Base-by-base conservation (phyloP, 2,329 filamentous ascomycete species). In the Pyricularia pennisetigena region DNA sequence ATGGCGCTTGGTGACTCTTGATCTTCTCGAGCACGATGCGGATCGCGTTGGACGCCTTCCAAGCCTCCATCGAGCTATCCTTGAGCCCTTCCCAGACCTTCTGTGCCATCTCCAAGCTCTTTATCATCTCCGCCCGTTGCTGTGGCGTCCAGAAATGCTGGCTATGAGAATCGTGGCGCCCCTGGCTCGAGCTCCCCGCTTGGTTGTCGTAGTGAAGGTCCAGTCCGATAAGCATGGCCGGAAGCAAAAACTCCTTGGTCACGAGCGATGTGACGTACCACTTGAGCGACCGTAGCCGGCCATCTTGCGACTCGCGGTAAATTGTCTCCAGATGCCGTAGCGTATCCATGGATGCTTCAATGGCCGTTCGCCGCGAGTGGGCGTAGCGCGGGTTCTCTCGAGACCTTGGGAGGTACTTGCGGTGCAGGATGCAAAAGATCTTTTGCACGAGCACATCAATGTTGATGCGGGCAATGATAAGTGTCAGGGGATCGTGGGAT, bases 401-500 rank as follows among this genome's bases (percentile, higher is more conserved):
- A 5, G 93, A 91, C 69, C 89, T 86, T n/a, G 86, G 83, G 69
- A 97, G 85, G 76, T 95, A 97, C 71, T 93, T 93, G 66, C 93
- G 86, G 77, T 99, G 95, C 57, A 99, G 85, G 26, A 97, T 86
- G 73, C 93, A 96, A 73, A 97, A 85, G 23, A 93, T 91, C 79
- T 97, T 97, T 71, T 96, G 88, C 75, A 93, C 97, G 5, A 97
- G 80, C 66, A 95, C 89, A 70, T 95, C 92, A 35, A 97, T 81
- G 68, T 90, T 91, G 75, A 93, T 94, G 30, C 94, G 88, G 67
- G 94, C 90, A 81, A 97, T 90, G 69, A 97, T 89, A 69, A 95
- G 85, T 29, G 92, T 91, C 76, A 95, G 88, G 23, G 96, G 89
- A 73, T 97, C 94, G 64, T 88, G 83, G 4, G 87, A 89, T 68